These are phyloP conservation scores for Mucor plumbeus DNA, from an alignment of 371 early-diverging fungal genomes.

Conservation along the genomic window DNA sequence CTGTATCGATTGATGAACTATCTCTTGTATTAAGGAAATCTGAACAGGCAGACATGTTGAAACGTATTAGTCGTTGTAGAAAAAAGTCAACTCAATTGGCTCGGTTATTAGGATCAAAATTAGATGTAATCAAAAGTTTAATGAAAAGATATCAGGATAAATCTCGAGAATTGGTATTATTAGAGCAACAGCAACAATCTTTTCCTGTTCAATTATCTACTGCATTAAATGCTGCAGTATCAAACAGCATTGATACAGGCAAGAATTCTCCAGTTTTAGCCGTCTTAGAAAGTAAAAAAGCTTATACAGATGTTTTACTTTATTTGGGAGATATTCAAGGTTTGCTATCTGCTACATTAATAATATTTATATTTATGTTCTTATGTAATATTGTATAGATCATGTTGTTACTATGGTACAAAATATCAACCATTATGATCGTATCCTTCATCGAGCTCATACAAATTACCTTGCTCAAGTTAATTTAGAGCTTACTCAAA, in stretches of 20 bases:
- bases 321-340: slow-evolving; percentile 93
- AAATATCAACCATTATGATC: slow-evolving; percentile 76
- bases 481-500: slow-evolving; percentile 77
- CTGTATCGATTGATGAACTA: slow-evolving; percentile 87
- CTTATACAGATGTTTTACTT: slow-evolving; percentile 57
- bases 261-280: background rate
- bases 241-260: slow-evolving; percentile 4
- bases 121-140: slow-evolving; percentile 80
- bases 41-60: slow-evolving; percentile 88
- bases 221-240: background rate
- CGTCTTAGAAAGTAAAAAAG: slow-evolving; percentile 25
- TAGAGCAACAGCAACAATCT: slow-evolving; percentile 11
- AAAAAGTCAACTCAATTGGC: slow-evolving; percentile 76
- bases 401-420: slow-evolving; percentile 79
- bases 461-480: slow-evolving; percentile 86
- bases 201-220: slow-evolving; percentile 10
- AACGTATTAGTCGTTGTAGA: slow-evolving; percentile 84
- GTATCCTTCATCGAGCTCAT: slow-evolving; percentile 79
- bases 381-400: slow-evolving; percentile 51
- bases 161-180: slow-evolving; percentile 17
- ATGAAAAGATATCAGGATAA: slow-evolving; percentile 77
- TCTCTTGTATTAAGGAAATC: slow-evolving; percentile 72
- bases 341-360: slow-evolving; percentile 13
- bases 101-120: slow-evolving; percentile 75
- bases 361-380: background rate